Conservation (phyloP, 1,284 basidiomycete species). For the Phellinidium pouzarii region DNA sequence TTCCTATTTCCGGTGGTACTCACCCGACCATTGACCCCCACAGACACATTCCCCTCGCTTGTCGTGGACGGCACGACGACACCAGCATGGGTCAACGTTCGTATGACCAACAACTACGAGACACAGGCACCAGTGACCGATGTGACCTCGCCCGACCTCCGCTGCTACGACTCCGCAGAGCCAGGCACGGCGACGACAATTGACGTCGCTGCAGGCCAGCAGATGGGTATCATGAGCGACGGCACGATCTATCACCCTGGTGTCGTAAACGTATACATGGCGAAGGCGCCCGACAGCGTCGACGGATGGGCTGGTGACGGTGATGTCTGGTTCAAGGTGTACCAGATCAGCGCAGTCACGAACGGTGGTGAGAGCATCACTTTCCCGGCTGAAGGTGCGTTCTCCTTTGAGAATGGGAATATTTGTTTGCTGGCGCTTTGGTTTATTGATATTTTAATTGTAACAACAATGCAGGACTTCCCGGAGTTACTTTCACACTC, state of each 20-base stretch:
- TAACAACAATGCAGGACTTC: too few relatives aligned
- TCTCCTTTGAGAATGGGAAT: too few relatives aligned
- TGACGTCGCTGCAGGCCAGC: slow-evolving; percentile 31
- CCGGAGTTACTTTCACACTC: slow-evolving; percentile 25
- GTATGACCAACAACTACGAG: slow-evolving; percentile 40
- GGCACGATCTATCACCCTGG: slow-evolving; percentile 36
- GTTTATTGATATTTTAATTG: too few relatives aligned
- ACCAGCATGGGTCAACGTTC: slow-evolving; percentile 35
- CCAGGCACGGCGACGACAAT: slow-evolving; percentile 30
- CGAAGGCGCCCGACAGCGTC: slow-evolving; percentile 31
- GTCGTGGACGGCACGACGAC: slow-evolving; percentile 33
- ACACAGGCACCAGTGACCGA: slow-evolving; percentile 33
- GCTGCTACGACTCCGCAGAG: slow-evolving; percentile 35
- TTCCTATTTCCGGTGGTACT: background rate
- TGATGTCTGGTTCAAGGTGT: slow-evolving; percentile 35
- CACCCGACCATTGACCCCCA: background rate
- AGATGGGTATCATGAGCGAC: slow-evolving; percentile 30
- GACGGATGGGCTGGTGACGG: slow-evolving; percentile 33
- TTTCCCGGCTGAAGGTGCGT: slow-evolving; percentile 21
- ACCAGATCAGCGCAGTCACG: slow-evolving; percentile 22
- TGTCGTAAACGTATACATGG: slow-evolving; percentile 37
- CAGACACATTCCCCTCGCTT: slow-evolving; percentile 38
- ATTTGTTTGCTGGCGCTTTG: too few relatives aligned
- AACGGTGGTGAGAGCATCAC: slow-evolving; percentile 21
- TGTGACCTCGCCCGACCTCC: slow-evolving; percentile 32